Evolutionary conservation across 2,329 filamentous ascomycete species (phyloP).

Genomic region (Rhytidhysteron rufulum): DNA sequence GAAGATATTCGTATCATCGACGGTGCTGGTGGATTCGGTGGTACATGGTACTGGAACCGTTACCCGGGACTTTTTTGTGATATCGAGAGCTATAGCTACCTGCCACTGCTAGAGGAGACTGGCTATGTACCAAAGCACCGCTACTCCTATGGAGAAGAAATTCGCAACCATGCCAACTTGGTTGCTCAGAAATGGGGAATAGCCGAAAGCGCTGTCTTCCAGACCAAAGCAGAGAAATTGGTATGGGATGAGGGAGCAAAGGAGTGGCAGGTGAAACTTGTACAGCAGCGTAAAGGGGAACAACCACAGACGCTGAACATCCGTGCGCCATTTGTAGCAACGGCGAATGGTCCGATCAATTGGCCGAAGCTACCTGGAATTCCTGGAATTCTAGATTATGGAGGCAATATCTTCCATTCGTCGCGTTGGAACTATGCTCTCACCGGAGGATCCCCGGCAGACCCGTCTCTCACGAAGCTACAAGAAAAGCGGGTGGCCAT

Average conservation of each 20-base stretch:
- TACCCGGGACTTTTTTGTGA: conserved; percentile 51
- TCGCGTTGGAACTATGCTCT: conserved; percentile 40
- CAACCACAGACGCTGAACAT: conserved; percentile 14
- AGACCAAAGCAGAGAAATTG: conserved; percentile 40
- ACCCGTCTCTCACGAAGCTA: conserved; percentile 31
- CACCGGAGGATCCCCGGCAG: conserved; percentile 33
- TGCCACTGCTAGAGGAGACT: conserved; percentile 57
- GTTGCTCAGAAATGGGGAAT: conserved; percentile 46
- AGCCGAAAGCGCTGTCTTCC: conserved; percentile 43
- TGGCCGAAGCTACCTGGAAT: conserved; percentile 45
- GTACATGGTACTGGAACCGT: conserved; percentile 46
- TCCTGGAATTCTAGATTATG: conserved; percentile 32
- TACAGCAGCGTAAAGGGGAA: conserved; percentile 18
- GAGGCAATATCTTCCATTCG: conserved; percentile 41
- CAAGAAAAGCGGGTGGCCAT: conserved; percentile 32
- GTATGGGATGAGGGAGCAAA: conserved; percentile 45
- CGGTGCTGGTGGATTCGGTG: conserved; percentile 47
- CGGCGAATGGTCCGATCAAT: conserved; percentile 37
- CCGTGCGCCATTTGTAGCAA: conserved; percentile 32
- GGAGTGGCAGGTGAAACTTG: conserved; percentile 29
- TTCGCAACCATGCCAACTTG: conserved; percentile 45
- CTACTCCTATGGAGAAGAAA: conserved; percentile 44
- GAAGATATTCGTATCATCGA: conserved; percentile 42
- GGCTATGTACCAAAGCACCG: conserved; percentile 54
- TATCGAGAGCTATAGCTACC: conserved; percentile 54